A percentile compares a stretch with the other conserved stretches of the same genome.
Conservation (phyloP, 371 early-diverging fungal genomes). For the Mitosporidium daphniae region DNA sequence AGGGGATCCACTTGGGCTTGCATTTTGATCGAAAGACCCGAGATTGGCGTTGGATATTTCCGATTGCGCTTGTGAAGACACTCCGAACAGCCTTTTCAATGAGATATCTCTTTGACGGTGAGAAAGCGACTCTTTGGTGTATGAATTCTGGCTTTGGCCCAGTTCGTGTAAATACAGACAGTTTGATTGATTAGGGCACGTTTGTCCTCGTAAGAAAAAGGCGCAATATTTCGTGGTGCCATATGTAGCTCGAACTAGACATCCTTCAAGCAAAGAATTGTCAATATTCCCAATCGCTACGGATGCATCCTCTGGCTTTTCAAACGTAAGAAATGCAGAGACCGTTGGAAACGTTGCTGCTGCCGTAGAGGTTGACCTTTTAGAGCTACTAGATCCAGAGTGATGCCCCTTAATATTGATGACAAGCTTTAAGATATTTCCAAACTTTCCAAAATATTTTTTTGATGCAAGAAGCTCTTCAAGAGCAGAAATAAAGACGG, state of each 20-base stretch:
- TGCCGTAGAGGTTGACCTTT: too few relatives aligned
- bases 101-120: too few relatives aligned
- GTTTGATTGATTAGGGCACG: slow-evolving; percentile 51
- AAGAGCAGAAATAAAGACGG: not conserved
- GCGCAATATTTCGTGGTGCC: slow-evolving; percentile 90
- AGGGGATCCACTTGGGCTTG: too few relatives aligned
- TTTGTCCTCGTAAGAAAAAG: slow-evolving; percentile 44
- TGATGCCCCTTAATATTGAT: slow-evolving; percentile 14
- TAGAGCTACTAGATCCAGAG: too few relatives aligned
- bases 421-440: slow-evolving; percentile 58
- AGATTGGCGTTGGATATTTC: too few relatives aligned
- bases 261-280: slow-evolving; percentile 2
- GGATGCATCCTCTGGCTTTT: slow-evolving; percentile 43
- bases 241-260: slow-evolving; percentile 21
- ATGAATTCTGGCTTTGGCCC: slow-evolving; percentile 41
- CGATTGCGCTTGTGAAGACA: too few relatives aligned
- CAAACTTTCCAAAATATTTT: slow-evolving; percentile 84
- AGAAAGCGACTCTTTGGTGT: slow-evolving; percentile 21
- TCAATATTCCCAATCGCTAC: slow-evolving; percentile 57
- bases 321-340: slow-evolving; percentile 57
- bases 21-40: too few relatives aligned
- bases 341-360: slow-evolving; percentile 6
- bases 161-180: slow-evolving; percentile 79
- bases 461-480: slow-evolving; percentile 21
- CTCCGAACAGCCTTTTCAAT: too few relatives aligned